phyloP scores from a whole-genome alignment of 768 basidiomycete genomes.

The Asterophora parasitica region DNA sequence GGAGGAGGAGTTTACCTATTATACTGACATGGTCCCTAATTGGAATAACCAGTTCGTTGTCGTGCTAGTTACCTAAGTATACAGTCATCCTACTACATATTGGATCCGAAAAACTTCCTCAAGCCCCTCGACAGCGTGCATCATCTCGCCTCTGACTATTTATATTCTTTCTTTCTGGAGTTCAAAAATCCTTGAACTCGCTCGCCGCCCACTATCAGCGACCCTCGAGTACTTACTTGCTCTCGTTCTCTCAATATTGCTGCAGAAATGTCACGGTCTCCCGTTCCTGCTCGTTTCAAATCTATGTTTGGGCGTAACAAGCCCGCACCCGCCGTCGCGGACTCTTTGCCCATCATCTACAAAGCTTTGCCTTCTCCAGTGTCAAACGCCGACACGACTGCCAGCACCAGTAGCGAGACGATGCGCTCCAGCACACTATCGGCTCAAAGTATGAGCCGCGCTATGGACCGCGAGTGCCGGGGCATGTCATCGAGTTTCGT shows the following conservation, averaged over 20 bases:
- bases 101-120: neutral
- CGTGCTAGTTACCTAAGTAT: no score
- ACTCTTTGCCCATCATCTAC: neutral
- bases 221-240: no score
- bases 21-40: no score
- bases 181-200: no score
- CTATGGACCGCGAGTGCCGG: neutral
- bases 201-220: neutral
- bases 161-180: neutral
- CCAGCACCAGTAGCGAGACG: neutral
- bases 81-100: no score
- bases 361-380: neutral
- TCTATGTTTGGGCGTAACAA: neutral
- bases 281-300: conserved; percentile 4
- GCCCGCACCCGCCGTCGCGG: neutral
- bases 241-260: no score
- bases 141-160: neutral
- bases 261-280: conserved; percentile 3
- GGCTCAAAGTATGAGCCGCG: neutral
- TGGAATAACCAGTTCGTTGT: no score
- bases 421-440: neutral
- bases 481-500: neutral
- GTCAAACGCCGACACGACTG: no score
- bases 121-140: neutral
- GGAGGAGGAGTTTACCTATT: no score